A percentile compares a stretch with the other conserved stretches of the same genome.
Conservation (phyloP, 139 green algal species). For the Tetradesmus obliquus region DNA sequence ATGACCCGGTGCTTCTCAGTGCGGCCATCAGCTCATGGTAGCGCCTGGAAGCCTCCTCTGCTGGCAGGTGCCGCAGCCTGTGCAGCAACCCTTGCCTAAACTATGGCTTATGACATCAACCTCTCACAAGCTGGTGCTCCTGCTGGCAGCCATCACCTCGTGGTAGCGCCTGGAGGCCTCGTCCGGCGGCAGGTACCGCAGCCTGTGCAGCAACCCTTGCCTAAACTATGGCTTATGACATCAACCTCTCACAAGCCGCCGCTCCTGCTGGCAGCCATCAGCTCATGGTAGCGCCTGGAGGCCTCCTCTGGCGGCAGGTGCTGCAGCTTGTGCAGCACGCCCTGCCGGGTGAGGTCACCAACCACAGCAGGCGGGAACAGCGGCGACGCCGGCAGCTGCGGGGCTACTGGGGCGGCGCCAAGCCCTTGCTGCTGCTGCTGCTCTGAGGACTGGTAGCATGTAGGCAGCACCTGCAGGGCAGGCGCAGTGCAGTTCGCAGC, state of each 20-base stretch:
- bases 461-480: constrained; percentile 27
- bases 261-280: constrained; percentile 2
- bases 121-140: background rate
- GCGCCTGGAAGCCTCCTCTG: constrained; percentile 20
- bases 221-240: background rate
- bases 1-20: background rate
- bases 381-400: background rate
- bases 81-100: constrained; percentile 48
- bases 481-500: no score
- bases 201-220: constrained; percentile 5
- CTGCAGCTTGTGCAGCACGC: constrained; percentile 51
- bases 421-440: background rate
- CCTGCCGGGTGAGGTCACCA: constrained; percentile 44
- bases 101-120: no score
- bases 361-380: constrained; percentile 14
- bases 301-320: constrained; percentile 51
- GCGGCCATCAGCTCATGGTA: constrained; percentile 45
- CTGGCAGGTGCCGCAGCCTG: constrained; percentile 44
- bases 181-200: constrained; percentile 45
- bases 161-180: constrained; percentile 43
- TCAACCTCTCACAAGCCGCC: background rate
- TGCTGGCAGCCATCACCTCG: constrained; percentile 10
- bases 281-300: constrained; percentile 27
- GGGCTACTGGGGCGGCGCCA: background rate
- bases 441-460: constrained; percentile 23